Evolutionary conservation across 345 rosid genomes (phyloP), one percentile per base, ranked within the genome.

Genomic region (Adansonia digitata): DNA sequence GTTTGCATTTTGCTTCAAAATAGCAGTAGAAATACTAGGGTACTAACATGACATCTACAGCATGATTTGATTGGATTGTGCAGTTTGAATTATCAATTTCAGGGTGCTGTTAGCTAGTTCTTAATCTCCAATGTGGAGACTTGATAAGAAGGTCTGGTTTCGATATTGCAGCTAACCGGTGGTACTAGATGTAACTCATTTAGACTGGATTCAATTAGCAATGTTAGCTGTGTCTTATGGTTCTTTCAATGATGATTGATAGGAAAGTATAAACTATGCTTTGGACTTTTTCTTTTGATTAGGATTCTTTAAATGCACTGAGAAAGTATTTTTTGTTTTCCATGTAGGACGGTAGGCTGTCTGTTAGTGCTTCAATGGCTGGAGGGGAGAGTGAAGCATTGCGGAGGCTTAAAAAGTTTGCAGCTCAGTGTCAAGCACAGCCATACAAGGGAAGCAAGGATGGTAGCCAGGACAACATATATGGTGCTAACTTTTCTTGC

Each of bases 321-420:
- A 71, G 65, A 40, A 81, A 69, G 29, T 65, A 65, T 31, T 35
- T 24, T 22, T 43, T 20, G 34, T 72, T 43, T 64, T 66, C 26
- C 64, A 34, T 81, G 22, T 76, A 96, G 99, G 94, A 85, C 40
- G 95, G 94, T 61, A 91, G 87, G 80, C 83, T 86, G 56, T 76
- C 74, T 69, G 73, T 78, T 57, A 77, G 76, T 77, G 79, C 83
- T 65, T 81, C 94, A 18, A 88, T 93, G 95, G 84, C 87, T 75
- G 99, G 99, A 71, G 99, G 99, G 51, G 99, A 96, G 91, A 88
- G 92, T 59, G 97, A 93, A 83, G 99, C 95, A 66, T 75, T 92
- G 73, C 87, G 82, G 59, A 91, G 87, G 88, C 82, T 96, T 64
- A 84, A 88, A 79, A 93, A 84, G 72, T 91, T 91, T 73, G 92